Conservation (phyloP, 163 green algal species). For the Chlorella variabilis region DNA sequence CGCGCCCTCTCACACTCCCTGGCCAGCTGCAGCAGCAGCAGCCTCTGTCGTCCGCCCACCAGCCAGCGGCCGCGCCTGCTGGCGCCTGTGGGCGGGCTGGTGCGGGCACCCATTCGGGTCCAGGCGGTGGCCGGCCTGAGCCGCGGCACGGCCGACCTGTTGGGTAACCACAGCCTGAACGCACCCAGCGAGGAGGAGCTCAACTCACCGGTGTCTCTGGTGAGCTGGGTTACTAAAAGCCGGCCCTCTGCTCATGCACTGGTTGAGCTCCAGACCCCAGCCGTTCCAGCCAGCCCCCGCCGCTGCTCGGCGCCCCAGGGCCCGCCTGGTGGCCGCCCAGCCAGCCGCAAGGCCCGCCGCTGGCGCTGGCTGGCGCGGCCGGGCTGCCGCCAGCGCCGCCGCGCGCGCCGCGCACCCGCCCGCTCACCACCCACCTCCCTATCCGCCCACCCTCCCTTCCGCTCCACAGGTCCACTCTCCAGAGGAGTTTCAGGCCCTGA, state of each 20-base stretch:
- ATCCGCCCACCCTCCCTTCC: neutral
- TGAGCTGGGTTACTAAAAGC: conserved; percentile 7
- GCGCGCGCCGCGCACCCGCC: too few relatives aligned
- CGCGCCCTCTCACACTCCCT: conserved; percentile 4
- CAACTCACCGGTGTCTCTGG: neutral
- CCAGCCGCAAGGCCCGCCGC: neutral
- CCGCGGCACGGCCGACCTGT: neutral
- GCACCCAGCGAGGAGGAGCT: conserved; percentile 25
- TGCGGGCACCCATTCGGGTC: neutral
- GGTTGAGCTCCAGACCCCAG: too few relatives aligned
- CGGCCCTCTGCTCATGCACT: too few relatives aligned
- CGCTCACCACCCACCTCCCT: too few relatives aligned
- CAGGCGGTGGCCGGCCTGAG: conserved; percentile 14
- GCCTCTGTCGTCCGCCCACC: neutral
- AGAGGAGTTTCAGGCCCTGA: conserved; percentile 46
- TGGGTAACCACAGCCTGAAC: neutral
- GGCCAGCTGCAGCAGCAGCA: conserved; percentile 24
- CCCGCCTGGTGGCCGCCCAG: neutral
- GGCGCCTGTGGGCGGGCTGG: neutral
- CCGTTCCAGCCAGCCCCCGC: too few relatives aligned
- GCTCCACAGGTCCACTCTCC: conserved; percentile 48
- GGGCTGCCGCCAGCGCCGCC: neutral
- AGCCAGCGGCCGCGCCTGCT: neutral
- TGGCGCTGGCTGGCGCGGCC: neutral
- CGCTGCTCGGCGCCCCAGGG: neutral